Conservation (phyloP, 345 rosid genomes). For the Acer negundo region DNA sequence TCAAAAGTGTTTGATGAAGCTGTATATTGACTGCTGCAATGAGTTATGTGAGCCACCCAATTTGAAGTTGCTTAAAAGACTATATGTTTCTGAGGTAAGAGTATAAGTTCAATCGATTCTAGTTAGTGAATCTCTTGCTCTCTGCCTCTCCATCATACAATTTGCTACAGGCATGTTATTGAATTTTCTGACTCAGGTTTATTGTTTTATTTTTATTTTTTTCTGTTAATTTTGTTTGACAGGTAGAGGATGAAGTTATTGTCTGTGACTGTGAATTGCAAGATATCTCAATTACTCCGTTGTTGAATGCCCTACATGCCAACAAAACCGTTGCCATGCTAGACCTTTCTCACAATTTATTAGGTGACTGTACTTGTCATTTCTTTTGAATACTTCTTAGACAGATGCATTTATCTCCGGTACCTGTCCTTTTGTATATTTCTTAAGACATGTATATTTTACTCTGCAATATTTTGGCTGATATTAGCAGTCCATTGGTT, state of each 20-base stretch:
- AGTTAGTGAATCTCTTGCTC: neutral
- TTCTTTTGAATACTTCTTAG: neutral
- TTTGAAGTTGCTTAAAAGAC: constrained; percentile 75
- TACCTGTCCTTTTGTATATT: neutral
- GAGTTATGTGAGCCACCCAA: constrained; percentile 69
- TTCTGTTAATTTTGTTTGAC: constrained; percentile 22
- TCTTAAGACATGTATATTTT: neutral
- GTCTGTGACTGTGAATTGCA: constrained; percentile 86
- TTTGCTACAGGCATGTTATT: constrained; percentile 17
- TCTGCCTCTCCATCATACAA: constrained; percentile 4
- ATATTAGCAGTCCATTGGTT: constrained; percentile 27
- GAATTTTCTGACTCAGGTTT: constrained; percentile 9
- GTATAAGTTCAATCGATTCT: constrained; percentile 3
- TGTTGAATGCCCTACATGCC: constrained; percentile 67
- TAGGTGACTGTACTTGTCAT: constrained; percentile 49
- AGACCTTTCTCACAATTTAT: constrained; percentile 84
- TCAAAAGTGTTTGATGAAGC: constrained; percentile 87
- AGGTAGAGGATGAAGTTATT: constrained; percentile 91
- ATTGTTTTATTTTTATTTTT: constrained; percentile 17
- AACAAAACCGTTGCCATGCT: constrained; percentile 71
- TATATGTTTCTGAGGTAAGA: constrained; percentile 83
- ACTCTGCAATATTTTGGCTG: neutral
- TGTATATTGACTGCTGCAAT: constrained; percentile 77
- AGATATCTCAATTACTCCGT: constrained; percentile 83
- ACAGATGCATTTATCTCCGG: neutral